A percentile compares a stretch with the other conserved stretches of the same genome.
phyloP scores from a whole-genome alignment of 371 early-diverging fungal species.

The Blakeslea trispora region DNA sequence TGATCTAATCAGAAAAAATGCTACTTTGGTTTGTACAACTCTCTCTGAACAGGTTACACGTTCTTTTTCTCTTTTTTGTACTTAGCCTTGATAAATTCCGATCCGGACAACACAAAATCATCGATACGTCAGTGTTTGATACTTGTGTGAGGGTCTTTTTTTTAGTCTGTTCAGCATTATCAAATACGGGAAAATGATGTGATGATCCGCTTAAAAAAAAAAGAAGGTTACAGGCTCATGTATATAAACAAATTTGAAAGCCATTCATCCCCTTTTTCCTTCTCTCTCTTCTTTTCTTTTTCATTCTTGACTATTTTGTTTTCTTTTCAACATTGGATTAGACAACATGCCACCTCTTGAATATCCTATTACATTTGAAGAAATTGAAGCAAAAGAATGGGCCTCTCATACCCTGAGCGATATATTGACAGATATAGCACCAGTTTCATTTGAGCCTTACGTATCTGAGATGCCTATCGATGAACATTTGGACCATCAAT shows the following conservation, averaged over 20 bases:
- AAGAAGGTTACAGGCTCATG: neutral
- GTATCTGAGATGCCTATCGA: conserved; percentile 4
- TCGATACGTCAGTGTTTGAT: conserved; percentile 5
- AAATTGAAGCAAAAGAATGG: conserved; percentile 43
- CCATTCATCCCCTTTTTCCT: conserved; percentile 2
- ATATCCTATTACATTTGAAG: conserved; percentile 36
- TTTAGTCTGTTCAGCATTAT: neutral
- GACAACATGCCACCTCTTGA: conserved; percentile 23
- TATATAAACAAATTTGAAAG: conserved; percentile 3
- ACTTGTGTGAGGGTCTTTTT: neutral
- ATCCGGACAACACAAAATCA: neutral
- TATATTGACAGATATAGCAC: conserved; percentile 29
- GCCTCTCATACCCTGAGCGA: conserved; percentile 32
- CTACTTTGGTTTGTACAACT: no score
- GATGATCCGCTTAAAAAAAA: neutral
- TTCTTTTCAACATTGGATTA: conserved; percentile 6
- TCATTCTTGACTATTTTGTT: no score
- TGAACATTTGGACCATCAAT: neutral
- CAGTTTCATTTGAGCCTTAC: conserved; percentile 33
- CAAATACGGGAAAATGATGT: neutral
- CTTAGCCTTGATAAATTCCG: neutral
- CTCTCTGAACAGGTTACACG: no score
- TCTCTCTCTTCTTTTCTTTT: conserved; percentile 10
- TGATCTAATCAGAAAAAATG: no score
- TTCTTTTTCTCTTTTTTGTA: neutral